Conservation (phyloP, 768 basidiomycete species). For the Grammothele lineata region DNA sequence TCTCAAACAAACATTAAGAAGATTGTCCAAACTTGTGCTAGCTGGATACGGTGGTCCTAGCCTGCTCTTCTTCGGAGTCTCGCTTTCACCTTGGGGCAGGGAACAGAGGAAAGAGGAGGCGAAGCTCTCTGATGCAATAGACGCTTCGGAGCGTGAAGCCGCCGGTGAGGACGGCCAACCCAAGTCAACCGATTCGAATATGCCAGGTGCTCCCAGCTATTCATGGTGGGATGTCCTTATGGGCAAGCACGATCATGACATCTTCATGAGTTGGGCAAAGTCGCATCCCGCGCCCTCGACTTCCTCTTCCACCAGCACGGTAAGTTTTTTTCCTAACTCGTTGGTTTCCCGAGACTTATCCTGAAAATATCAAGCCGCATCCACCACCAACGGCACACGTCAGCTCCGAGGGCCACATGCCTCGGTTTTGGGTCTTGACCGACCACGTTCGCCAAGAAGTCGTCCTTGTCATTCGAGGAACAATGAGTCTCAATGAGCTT, state of each 20-base stretch:
- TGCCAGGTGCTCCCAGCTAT: constrained; percentile 31
- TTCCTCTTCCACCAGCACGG: not conserved
- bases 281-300: constrained; percentile 8
- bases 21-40: constrained; percentile 78
- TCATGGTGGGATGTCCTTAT: constrained; percentile 84
- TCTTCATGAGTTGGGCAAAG: constrained; percentile 61
- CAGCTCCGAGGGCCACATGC: constrained; percentile 68
- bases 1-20: constrained; percentile 65
- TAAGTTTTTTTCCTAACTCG: not conserved
- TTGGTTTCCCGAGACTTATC: not conserved
- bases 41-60: constrained; percentile 84
- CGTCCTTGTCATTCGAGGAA: constrained; percentile 62
- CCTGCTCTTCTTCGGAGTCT: constrained; percentile 75
- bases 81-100: constrained; percentile 35
- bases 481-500: constrained; percentile 84
- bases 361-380: not conserved
- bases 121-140: constrained; percentile 59
- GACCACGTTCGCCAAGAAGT: constrained; percentile 73
- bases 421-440: constrained; percentile 82
- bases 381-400: constrained; percentile 42
- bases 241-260: constrained; percentile 79
- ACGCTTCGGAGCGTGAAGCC: constrained; percentile 68
- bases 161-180: not conserved
- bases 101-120: constrained; percentile 47
- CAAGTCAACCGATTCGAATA: not conserved